Percentiles rank a stretch among this genome's conserved stretches.
These are phyloP conservation scores for Erodium moschatum DNA, from an alignment of 441 rosid genomes.

Conservation along the genomic window DNA sequence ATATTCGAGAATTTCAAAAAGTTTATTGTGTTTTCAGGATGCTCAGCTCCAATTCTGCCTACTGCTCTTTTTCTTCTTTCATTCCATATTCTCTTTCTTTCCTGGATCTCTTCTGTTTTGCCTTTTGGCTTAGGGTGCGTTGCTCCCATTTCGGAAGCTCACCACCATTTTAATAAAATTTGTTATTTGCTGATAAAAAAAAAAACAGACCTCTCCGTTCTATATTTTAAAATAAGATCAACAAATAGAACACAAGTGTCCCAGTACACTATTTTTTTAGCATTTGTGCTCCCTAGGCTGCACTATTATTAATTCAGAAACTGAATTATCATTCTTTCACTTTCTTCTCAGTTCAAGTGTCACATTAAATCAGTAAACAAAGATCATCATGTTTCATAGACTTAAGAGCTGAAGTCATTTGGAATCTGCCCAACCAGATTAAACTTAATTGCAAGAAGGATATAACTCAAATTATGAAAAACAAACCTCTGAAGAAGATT, in stretches of 20 bases:
- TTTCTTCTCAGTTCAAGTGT: neutral
- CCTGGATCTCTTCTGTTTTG: no score
- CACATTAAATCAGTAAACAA: neutral
- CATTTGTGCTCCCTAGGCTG: neutral
- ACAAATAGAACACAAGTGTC: neutral
- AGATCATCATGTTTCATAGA: neutral
- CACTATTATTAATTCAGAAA: neutral
- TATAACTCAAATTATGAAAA: constrained; percentile 15
- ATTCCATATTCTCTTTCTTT: no score
- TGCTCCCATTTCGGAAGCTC: no score
- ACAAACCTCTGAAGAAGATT: constrained; percentile 85
- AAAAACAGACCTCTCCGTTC: neutral
- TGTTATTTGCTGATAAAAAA: no score
- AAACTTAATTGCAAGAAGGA: constrained; percentile 2
- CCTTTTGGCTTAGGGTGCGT: no score
- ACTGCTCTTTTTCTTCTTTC: no score
- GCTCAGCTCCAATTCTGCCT: no score
- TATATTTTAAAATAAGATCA: neutral
- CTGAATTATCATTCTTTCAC: neutral
- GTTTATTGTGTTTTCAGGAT: no score
- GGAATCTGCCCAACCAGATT: constrained; percentile 1
- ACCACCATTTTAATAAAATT: no score
- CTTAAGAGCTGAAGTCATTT: neutral
- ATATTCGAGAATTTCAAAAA: no score
- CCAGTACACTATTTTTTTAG: neutral